phyloP scores from a whole-genome alignment of 257 asterid species.

The Salvia rosmarinus region DNA sequence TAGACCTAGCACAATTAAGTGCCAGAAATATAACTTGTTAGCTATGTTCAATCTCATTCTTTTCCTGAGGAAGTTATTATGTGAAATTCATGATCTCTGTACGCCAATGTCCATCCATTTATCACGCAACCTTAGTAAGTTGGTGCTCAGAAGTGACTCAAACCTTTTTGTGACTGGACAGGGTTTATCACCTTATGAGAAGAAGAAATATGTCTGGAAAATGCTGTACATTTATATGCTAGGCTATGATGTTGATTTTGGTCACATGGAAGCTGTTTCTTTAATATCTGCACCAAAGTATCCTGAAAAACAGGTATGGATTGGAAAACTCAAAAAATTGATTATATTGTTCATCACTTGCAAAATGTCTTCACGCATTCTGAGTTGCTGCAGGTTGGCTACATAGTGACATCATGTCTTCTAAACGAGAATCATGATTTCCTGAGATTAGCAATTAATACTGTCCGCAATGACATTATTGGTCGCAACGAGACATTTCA shows the following conservation, averaged over 20 bases:
- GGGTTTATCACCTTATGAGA: conserved; percentile 92
- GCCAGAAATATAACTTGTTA: conserved; percentile 21
- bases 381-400: conserved; percentile 79
- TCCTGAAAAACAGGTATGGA: conserved; percentile 95
- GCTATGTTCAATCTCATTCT: background rate
- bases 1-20: conserved; percentile 18
- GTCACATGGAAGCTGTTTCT: conserved; percentile 99
- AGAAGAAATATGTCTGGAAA: conserved; percentile 99
- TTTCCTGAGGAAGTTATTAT: background rate
- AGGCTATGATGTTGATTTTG: conserved; percentile 99
- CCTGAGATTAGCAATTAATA: conserved; percentile 91
- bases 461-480: conserved; percentile 95
- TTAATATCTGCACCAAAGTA: conserved; percentile 97
- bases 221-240: conserved; percentile 98
- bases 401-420: conserved; percentile 91
- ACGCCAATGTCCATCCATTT: conserved; percentile 3
- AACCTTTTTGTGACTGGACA: conserved; percentile 40
- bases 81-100: conserved; percentile 15
- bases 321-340: background rate
- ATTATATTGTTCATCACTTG: conserved; percentile 27
- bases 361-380: conserved; percentile 31
- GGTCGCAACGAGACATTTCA: conserved; percentile 99
- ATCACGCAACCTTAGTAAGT: conserved; percentile 3
- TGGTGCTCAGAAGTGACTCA: background rate
- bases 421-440: conserved; percentile 99